These are phyloP conservation scores for Tylopilus rubrobrunneus DNA, from an alignment of 768 basidiomycete species.

Conservation along the genomic window DNA sequence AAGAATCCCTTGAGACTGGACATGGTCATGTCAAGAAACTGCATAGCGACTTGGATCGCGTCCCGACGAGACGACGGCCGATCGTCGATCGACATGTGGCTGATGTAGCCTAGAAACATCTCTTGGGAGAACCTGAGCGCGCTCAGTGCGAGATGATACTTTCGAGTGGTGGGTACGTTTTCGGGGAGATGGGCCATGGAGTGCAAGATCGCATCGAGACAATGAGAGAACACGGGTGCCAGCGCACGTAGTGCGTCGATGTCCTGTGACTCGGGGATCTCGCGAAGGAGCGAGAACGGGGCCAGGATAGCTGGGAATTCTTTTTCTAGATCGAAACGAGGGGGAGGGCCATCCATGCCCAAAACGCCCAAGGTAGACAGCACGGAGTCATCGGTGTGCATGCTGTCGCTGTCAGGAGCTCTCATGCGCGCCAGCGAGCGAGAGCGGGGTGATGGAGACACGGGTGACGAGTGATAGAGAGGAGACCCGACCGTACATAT, in stretches of 20 bases:
- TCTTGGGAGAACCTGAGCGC: slow-evolving; percentile 20
- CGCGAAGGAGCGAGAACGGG: slow-evolving; percentile 27
- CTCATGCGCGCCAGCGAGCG: slow-evolving; percentile 12
- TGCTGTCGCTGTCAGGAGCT: slow-evolving; percentile 6
- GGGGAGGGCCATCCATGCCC: neutral
- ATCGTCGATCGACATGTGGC: slow-evolving; percentile 3
- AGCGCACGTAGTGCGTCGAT: slow-evolving; percentile 28
- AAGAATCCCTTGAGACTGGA: slow-evolving; percentile 31
- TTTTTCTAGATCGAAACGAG: slow-evolving; percentile 30
- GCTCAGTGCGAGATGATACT: slow-evolving; percentile 20
- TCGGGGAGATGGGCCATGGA: slow-evolving; percentile 24
- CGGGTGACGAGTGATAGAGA: neutral
- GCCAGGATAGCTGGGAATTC: slow-evolving; percentile 36
- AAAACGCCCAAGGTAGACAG: slow-evolving; percentile 20
- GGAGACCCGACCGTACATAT: neutral
- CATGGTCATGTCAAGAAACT: slow-evolving; percentile 31
- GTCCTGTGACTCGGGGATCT: slow-evolving; percentile 22
- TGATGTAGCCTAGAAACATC: slow-evolving; percentile 22
- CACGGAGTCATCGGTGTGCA: slow-evolving; percentile 24
- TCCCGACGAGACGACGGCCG: slow-evolving; percentile 4
- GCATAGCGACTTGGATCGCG: slow-evolving; percentile 18
- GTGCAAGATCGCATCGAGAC: slow-evolving; percentile 26
- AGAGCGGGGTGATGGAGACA: slow-evolving; percentile 8
- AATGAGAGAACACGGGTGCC: slow-evolving; percentile 19
- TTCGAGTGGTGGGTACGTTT: slow-evolving; percentile 17